Conservation (phyloP, 345 rosid species). For the Pistacia atlantica region DNA sequence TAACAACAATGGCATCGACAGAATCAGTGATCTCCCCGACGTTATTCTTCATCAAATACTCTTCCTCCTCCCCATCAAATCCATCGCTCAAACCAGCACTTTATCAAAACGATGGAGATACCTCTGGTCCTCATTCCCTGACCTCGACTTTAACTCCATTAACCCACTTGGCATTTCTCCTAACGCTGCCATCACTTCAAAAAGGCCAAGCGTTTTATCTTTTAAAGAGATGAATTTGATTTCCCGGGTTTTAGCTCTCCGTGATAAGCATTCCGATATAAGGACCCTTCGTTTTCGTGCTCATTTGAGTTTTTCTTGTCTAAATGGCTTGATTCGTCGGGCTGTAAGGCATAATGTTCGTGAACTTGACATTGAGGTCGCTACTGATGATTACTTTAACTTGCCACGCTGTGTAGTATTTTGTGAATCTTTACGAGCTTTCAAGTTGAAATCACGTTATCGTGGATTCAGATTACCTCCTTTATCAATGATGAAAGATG, state of each 20-base stretch:
- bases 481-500: slow-evolving; percentile 45
- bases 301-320: slow-evolving; percentile 57
- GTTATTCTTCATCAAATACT: slow-evolving; percentile 67
- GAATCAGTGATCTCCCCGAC: slow-evolving; percentile 72
- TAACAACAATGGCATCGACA: slow-evolving; percentile 31
- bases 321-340: slow-evolving; percentile 66
- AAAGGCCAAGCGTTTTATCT: slow-evolving; percentile 13
- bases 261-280: slow-evolving; percentile 50
- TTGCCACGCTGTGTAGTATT: slow-evolving; percentile 75
- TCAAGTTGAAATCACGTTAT: slow-evolving; percentile 54
- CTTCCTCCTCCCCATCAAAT: slow-evolving; percentile 56
- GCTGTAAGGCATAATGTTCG: slow-evolving; percentile 69
- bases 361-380: slow-evolving; percentile 73
- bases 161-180: slow-evolving; percentile 14
- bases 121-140: slow-evolving; percentile 73
- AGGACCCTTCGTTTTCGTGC: slow-evolving; percentile 64
- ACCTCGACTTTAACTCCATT: slow-evolving; percentile 77
- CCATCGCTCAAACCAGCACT: slow-evolving; percentile 51
- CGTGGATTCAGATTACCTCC: slow-evolving; percentile 79
- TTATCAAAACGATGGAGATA: slow-evolving; percentile 72
- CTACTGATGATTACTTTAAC: slow-evolving; percentile 74
- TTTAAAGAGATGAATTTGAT: slow-evolving; percentile 40
- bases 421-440: slow-evolving; percentile 48
- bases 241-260: slow-evolving; percentile 41
- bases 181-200: slow-evolving; percentile 5